Evolutionary conservation across 2,329 filamentous ascomycete species (phyloP).

Genomic region (Thelonectria blattea): DNA sequence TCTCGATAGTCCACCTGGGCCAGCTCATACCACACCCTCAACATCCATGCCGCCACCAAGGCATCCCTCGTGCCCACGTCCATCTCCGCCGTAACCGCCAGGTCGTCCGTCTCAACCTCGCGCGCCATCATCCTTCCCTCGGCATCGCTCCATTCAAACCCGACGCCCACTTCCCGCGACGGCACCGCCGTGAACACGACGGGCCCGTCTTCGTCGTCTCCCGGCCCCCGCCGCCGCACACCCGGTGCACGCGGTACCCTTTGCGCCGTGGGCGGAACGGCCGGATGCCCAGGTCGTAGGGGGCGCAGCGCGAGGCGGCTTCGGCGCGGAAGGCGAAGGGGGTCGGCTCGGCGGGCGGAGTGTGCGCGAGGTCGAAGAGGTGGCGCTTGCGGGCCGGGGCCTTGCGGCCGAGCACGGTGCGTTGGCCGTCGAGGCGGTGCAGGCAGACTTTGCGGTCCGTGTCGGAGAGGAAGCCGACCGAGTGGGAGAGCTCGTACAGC

Average conservation of each 20-base stretch:
- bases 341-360: slow-evolving; percentile 35
- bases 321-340: slow-evolving; percentile 44
- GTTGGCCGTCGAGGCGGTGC: slow-evolving; percentile 38
- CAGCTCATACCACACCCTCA: slow-evolving; percentile 44
- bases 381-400: slow-evolving; percentile 41
- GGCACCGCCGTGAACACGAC: slow-evolving; percentile 40
- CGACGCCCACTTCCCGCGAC: slow-evolving; percentile 34
- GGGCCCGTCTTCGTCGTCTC: slow-evolving; percentile 28
- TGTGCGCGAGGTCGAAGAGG: slow-evolving; percentile 45
- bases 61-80: slow-evolving; percentile 39
- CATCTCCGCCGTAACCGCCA: slow-evolving; percentile 43
- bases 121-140: slow-evolving; percentile 39
- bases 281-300: slow-evolving; percentile 40
- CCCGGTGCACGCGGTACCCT: slow-evolving; percentile 41
- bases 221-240: slow-evolving; percentile 32
- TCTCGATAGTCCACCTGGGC: slow-evolving; percentile 41
- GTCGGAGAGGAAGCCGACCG: slow-evolving; percentile 42
- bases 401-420: slow-evolving; percentile 33
- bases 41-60: slow-evolving; percentile 45
- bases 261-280: slow-evolving; percentile 32
- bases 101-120: slow-evolving; percentile 38
- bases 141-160: slow-evolving; percentile 43
- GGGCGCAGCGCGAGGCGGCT: slow-evolving; percentile 36
- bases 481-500: slow-evolving; percentile 46
- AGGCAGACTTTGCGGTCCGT: slow-evolving; percentile 41